phyloP scores from a whole-genome alignment of 176 grass and related monocot genomes.

The Bothriochloa decipiens region DNA sequence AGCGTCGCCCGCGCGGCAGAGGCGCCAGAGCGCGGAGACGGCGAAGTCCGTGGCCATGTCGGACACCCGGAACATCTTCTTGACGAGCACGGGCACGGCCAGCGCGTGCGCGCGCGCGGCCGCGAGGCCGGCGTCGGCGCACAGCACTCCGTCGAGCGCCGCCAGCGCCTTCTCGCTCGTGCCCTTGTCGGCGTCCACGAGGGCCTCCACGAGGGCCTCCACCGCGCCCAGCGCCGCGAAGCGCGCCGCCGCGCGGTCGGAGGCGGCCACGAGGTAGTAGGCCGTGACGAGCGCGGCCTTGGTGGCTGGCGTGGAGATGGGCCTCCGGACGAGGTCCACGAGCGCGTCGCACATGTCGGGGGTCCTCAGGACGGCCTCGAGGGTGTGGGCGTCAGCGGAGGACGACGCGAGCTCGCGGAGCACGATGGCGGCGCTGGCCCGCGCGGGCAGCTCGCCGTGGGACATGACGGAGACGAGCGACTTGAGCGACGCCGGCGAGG shows the following conservation, averaged over 20 bases:
- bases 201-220: slow-evolving; percentile 45
- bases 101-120: slow-evolving; percentile 56
- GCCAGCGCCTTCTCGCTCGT: slow-evolving; percentile 74
- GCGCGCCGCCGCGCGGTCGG: slow-evolving; percentile 32
- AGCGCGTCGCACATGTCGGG: slow-evolving; percentile 48
- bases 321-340: slow-evolving; percentile 42
- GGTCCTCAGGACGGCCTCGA: slow-evolving; percentile 44
- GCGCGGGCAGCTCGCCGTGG: slow-evolving; percentile 40
- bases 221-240: slow-evolving; percentile 46
- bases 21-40: slow-evolving; percentile 86
- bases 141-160: slow-evolving; percentile 51
- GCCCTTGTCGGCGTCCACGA: slow-evolving; percentile 78
- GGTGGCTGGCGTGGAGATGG: slow-evolving; percentile 62
- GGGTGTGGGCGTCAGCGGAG: slow-evolving; percentile 14
- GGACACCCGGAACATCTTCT: slow-evolving; percentile 90
- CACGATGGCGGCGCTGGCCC: slow-evolving; percentile 55
- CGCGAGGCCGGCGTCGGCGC: slow-evolving; percentile 46
- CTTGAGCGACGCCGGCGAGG: slow-evolving; percentile 49
- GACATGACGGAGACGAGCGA: slow-evolving; percentile 53
- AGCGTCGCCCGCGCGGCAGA: slow-evolving; percentile 53
- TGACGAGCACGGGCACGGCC: slow-evolving; percentile 73
- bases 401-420: slow-evolving; percentile 66
- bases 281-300: slow-evolving; percentile 72
- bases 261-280: slow-evolving; percentile 56
- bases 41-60: slow-evolving; percentile 95